Base-by-base conservation (phyloP, 2,329 filamentous ascomycete species). In the Talaromyces rugulosus region DNA sequence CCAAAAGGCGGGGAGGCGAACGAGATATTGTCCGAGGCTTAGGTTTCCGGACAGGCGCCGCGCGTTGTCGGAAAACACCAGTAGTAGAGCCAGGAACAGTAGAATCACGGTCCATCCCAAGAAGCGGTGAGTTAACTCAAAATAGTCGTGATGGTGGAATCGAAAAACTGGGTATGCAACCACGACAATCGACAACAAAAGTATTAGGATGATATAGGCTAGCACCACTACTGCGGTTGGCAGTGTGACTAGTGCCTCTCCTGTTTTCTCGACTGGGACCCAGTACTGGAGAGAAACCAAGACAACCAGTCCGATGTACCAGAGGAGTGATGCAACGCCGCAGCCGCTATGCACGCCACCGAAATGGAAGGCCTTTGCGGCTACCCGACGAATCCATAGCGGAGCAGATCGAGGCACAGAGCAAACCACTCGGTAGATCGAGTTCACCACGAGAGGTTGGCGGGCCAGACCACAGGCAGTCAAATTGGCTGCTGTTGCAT, bases 71-170 rank as follows among this genome's bases (percentile, higher is more conserved):
- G 81, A 76, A 36, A 84, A 76, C 9, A 90, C 75, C 50, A 90
- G 70, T 8, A 83, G 81, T 63, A 89, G 83, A 0, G 77, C 81
- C 83, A 89, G 89, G 70, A 92, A 87, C 34, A 91, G 75, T 1
- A 75, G 79, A 5, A 92, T 78, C 9, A 85, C 80, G 11, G 82
- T 79, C 89, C 89, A 92, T n/a, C 89, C 89, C 5, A 83, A 83
- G 72, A 89, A 92, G 55, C 89, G 87, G 74, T 92, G 90, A 54
- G 83, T 83, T 55, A 84, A 75, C 76, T 92, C 90, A 70, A 91
- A 92, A 61, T 82, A 74, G 74, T 92, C 84, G 77, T 92, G 89
- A 64, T 82, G 80, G 54, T 79, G 82, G 66, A 81, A 79, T 27
- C 90, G 85, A 66, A 92, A 80, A 9, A 74, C 71, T 3, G 90